Conservation (phyloP, 805 yeast genomes). For the Blastobotrys peoriensis region DNA sequence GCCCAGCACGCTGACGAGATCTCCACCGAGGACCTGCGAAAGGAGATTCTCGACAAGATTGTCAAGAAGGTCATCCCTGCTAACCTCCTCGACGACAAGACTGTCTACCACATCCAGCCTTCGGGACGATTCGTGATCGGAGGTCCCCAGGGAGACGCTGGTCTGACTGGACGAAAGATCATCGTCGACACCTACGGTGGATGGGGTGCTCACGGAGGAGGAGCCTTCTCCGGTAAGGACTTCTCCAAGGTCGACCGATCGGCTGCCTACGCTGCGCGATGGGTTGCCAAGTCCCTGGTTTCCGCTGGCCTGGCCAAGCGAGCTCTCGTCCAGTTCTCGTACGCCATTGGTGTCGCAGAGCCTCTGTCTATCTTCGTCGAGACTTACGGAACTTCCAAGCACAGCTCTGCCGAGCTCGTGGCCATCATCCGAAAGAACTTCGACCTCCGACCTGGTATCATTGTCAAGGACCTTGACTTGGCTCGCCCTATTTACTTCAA, state of each 20-base stretch:
- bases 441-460: slow-evolving; percentile 98
- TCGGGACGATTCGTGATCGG: slow-evolving; percentile 99
- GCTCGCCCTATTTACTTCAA: slow-evolving; percentile 99
- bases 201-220: slow-evolving; percentile 99
- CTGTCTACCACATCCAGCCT: slow-evolving; percentile 97
- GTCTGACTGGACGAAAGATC: slow-evolving; percentile 98
- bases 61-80: slow-evolving; percentile 90
- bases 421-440: slow-evolving; percentile 89
- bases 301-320: slow-evolving; percentile 93
- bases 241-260: slow-evolving; percentile 99
- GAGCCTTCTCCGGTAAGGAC: slow-evolving; percentile 99
- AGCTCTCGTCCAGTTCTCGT: slow-evolving; percentile 96
- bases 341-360: slow-evolving; percentile 99
- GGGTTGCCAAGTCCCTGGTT: slow-evolving; percentile 99
- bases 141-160: slow-evolving; percentile 99
- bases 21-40: slow-evolving; percentile 87
- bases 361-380: slow-evolving; percentile 97
- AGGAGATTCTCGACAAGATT: slow-evolving; percentile 69
- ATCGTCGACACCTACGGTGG: slow-evolving; percentile 99
- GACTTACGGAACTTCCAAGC: slow-evolving; percentile 95
- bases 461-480: slow-evolving; percentile 91
- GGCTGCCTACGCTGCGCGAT: slow-evolving; percentile 99
- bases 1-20: slow-evolving; percentile 97
- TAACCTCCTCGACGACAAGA: slow-evolving; percentile 84
- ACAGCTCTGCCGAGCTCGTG: slow-evolving; percentile 84